These are phyloP conservation scores for Boletus rex-veris DNA, from an alignment of 768 basidiomycete genomes.

Conservation along the genomic window DNA sequence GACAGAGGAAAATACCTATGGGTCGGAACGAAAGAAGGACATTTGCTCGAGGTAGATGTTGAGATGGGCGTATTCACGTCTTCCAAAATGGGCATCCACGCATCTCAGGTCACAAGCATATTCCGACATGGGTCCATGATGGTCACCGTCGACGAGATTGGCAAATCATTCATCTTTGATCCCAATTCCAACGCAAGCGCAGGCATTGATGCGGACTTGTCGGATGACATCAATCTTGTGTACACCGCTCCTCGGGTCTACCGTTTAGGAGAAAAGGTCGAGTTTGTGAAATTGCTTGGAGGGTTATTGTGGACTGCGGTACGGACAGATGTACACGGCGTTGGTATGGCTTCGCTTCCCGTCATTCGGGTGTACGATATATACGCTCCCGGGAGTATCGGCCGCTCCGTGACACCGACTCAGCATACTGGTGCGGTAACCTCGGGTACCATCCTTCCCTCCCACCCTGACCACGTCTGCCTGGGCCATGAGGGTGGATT, in stretches of 20 bases:
- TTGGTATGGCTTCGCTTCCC: slow-evolving; percentile 49
- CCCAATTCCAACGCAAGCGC: slow-evolving; percentile 34
- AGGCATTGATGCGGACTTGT: slow-evolving; percentile 22
- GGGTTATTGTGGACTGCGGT: slow-evolving; percentile 83
- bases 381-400: slow-evolving; percentile 54
- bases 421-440: slow-evolving; percentile 82
- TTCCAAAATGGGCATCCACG: slow-evolving; percentile 59
- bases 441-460: slow-evolving; percentile 71
- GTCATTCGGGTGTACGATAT: slow-evolving; percentile 81
- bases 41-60: slow-evolving; percentile 79
- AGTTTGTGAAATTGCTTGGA: slow-evolving; percentile 70
- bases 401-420: slow-evolving; percentile 53
- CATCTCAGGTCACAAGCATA: slow-evolving; percentile 64
- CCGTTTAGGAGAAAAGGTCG: slow-evolving; percentile 77
- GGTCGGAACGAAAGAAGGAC: slow-evolving; percentile 90
- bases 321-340: slow-evolving; percentile 48
- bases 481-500: slow-evolving; percentile 92
- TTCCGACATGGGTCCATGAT: slow-evolving; percentile 69
- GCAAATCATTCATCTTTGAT: slow-evolving; percentile 76
- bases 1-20: slow-evolving; percentile 68
- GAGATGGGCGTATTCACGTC: slow-evolving; percentile 54
- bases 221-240: slow-evolving; percentile 43
- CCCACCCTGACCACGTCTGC: slow-evolving; percentile 63
- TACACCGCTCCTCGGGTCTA: slow-evolving; percentile 53
- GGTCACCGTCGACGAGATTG: slow-evolving; percentile 80